phyloP scores from a whole-genome alignment of 768 basidiomycete species.

The Termitomyces sp. region DNA sequence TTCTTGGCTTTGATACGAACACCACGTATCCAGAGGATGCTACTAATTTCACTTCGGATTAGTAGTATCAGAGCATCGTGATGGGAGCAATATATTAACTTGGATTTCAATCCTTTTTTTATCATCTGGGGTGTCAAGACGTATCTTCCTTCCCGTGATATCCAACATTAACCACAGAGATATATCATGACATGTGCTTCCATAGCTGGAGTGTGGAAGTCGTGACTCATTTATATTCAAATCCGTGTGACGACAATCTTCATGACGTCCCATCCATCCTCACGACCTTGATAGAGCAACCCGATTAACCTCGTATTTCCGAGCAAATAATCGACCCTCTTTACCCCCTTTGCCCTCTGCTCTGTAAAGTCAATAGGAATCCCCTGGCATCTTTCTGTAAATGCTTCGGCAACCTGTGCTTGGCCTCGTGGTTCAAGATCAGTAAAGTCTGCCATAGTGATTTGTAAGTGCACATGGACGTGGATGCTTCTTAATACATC shows the following conservation, averaged over 20 bases:
- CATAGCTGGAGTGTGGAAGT: not conserved
- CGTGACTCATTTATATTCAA: not conserved
- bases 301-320: conserved; percentile 1
- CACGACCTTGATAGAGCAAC: not conserved
- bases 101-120: no score
- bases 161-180: no score
- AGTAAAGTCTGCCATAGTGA: not conserved
- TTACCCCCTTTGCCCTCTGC: not conserved
- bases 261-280: not conserved
- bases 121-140: no score
- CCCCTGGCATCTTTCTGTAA: not conserved
- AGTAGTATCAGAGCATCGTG: not conserved
- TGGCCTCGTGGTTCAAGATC: not conserved
- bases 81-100: not conserved
- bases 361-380: not conserved
- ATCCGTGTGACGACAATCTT: not conserved
- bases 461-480: not conserved
- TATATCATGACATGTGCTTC: not conserved
- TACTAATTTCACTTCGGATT: not conserved
- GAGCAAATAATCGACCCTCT: conserved; percentile 2
- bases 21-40: not conserved
- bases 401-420: not conserved
- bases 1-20: conserved; percentile 7
- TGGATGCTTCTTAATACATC: not conserved
- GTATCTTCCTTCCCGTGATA: not conserved